phyloP scores from a whole-genome alignment of 1,284 basidiomycete species.

The Sporisorium reilianum region DNA sequence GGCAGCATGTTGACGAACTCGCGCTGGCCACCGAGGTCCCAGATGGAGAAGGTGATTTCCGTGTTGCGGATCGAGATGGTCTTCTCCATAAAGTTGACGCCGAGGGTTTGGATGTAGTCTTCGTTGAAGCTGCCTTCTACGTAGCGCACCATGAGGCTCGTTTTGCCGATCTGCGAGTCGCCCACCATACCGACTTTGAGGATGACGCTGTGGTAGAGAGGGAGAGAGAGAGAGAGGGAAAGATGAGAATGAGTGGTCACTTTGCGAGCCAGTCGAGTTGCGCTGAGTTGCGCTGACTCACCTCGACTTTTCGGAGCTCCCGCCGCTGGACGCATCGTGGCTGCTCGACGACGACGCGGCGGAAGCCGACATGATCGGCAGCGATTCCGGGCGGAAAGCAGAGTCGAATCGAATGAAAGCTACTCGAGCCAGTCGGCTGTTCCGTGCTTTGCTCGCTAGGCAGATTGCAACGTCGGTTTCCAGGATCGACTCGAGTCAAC shows the following conservation, averaged over 20 bases:
- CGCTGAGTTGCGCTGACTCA: neutral
- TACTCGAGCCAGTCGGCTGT: neutral
- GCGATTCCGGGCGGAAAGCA: neutral
- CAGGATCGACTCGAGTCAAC: neutral
- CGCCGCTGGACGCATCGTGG: slow-evolving; percentile 38
- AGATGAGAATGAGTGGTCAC: neutral
- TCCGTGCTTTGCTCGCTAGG: neutral
- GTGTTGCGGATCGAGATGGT: slow-evolving; percentile 96
- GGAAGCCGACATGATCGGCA: slow-evolving; percentile 34
- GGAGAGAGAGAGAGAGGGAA: neutral
- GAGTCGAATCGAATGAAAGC: too few species aligned
- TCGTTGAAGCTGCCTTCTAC: slow-evolving; percentile 73
- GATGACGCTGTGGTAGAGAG: slow-evolving; percentile 74
- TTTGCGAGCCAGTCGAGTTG: neutral
- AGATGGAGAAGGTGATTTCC: slow-evolving; percentile 98
- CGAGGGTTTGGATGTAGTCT: slow-evolving; percentile 97
- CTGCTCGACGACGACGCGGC: slow-evolving; percentile 35
- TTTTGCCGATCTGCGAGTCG: slow-evolving; percentile 98
- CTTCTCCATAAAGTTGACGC: slow-evolving; percentile 99
- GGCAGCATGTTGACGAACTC: slow-evolving; percentile 99
- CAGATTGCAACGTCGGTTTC: neutral
- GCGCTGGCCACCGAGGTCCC: slow-evolving; percentile 96
- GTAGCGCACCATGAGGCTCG: slow-evolving; percentile 92
- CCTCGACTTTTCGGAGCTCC: slow-evolving; percentile 35
- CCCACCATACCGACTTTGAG: slow-evolving; percentile 99